Evolutionary conservation across 1,284 basidiomycete species (phyloP).

Genomic region (Anthracocystis panici-leucophaei): DNA sequence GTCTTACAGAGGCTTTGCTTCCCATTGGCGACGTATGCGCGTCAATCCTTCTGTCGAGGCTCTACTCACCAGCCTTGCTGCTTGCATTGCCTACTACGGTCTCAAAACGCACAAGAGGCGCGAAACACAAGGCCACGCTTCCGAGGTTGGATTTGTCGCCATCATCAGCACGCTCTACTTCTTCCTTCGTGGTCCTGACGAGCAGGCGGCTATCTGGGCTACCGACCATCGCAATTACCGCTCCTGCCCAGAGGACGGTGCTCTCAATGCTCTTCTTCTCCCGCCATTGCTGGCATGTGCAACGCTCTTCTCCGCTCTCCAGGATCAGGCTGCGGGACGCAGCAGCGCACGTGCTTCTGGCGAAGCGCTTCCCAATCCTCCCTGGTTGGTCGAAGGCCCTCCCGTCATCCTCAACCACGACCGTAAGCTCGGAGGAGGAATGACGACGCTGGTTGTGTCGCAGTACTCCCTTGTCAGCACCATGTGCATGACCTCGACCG

Average conservation of each 20-base stretch:
- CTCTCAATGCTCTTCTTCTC: constrained; percentile 55
- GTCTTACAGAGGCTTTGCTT: background rate
- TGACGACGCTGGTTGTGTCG: constrained; percentile 53
- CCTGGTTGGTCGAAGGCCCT: constrained; percentile 55
- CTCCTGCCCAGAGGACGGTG: constrained; percentile 56
- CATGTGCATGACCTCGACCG: constrained; percentile 55
- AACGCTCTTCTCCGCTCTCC: constrained; percentile 51
- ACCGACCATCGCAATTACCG: constrained; percentile 62
- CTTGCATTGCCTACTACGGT: constrained; percentile 37
- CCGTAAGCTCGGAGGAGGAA: constrained; percentile 30
- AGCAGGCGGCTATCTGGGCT: constrained; percentile 59
- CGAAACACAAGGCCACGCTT: constrained; percentile 38
- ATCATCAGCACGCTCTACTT: constrained; percentile 50
- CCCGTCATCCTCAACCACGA: constrained; percentile 46
- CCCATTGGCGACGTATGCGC: constrained; percentile 26
- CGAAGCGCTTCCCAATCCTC: constrained; percentile 45
- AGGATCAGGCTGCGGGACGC: constrained; percentile 47
- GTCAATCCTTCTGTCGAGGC: constrained; percentile 48
- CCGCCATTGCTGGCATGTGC: constrained; percentile 55
- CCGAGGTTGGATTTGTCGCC: constrained; percentile 52
- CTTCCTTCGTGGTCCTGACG: constrained; percentile 41
- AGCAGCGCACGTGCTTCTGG: constrained; percentile 48
- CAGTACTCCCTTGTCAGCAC: constrained; percentile 57
- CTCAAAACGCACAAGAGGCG: constrained; percentile 35
- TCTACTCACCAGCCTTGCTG: constrained; percentile 36